Conservation (phyloP, 2,329 filamentous ascomycete genomes). For the Immersiporthe knoxdaviesiana region DNA sequence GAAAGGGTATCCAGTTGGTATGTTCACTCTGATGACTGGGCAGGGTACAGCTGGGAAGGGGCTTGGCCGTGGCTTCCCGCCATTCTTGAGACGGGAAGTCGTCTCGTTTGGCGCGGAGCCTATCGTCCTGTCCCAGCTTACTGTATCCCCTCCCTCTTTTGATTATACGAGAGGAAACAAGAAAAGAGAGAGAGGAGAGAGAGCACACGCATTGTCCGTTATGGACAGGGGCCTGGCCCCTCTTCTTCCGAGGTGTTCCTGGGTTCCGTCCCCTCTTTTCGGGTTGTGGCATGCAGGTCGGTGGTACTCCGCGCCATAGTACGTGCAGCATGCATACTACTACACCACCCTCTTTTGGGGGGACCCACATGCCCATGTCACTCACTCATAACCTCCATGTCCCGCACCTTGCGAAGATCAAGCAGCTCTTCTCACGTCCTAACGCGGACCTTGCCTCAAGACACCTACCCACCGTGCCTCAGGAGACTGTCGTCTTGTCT, state of each 20-base stretch:
- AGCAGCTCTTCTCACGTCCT: slow-evolving; percentile 41
- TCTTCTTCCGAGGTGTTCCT: slow-evolving; percentile 14
- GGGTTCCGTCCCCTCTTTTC: slow-evolving; percentile 14
- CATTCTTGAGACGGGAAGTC: slow-evolving; percentile 23
- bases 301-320: slow-evolving; percentile 8
- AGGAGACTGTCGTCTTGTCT: slow-evolving; percentile 38
- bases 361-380: slow-evolving; percentile 38
- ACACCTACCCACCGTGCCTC: slow-evolving; percentile 33
- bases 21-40: slow-evolving; percentile 5
- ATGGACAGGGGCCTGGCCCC: slow-evolving; percentile 1
- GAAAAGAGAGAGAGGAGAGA: too few species aligned
- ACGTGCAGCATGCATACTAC: slow-evolving; percentile 27
- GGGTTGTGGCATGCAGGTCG: slow-evolving; percentile 19
- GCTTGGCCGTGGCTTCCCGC: slow-evolving; percentile 12
- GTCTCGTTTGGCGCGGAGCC: slow-evolving; percentile 28
- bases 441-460: slow-evolving; percentile 42
- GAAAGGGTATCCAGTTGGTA: too few species aligned
- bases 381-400: slow-evolving; percentile 48
- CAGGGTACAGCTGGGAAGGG: slow-evolving; percentile 7
- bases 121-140: neutral
- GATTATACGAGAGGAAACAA: slow-evolving; percentile 15
- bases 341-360: slow-evolving; percentile 16
- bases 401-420: slow-evolving; percentile 43
- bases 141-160: slow-evolving; percentile 14
- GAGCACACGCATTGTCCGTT: too few species aligned